These are phyloP conservation scores for Artemisia annua DNA, from an alignment of 129 eudicot genomes.

Conservation along the genomic window DNA sequence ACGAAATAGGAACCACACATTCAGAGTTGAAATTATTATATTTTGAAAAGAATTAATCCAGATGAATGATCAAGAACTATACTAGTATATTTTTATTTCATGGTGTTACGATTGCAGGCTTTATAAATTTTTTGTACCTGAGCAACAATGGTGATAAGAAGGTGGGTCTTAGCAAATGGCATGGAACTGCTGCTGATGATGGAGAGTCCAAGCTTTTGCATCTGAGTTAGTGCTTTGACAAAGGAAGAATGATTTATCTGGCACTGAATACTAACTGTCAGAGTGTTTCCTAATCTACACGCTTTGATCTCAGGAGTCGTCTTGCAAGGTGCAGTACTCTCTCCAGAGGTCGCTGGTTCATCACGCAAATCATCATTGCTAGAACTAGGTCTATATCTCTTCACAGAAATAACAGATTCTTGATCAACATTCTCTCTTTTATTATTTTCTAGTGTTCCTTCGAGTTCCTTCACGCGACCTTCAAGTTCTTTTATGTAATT, in stretches of 20 bases:
- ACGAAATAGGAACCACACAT: neutral
- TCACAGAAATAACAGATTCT: conserved; percentile 34
- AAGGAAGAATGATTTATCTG: conserved; percentile 31
- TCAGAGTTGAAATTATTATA: neutral
- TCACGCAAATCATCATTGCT: no score
- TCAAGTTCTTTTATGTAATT: conserved; percentile 51
- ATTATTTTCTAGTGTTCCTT: conserved; percentile 25
- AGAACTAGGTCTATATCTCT: conserved; percentile 24
- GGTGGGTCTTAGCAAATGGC: conserved; percentile 36
- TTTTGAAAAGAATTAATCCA: no score
- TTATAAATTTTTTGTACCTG: conserved; percentile 39
- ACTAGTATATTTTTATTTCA: neutral
- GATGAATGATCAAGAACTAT: no score
- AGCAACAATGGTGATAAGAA: conserved; percentile 49
- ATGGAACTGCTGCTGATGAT: conserved; percentile 38
- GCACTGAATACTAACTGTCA: conserved; percentile 46
- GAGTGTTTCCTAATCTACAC: conserved; percentile 28
- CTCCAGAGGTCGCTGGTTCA: neutral
- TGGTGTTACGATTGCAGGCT: neutral
- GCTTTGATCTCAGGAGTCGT: conserved; percentile 36
- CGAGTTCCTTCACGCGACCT: conserved; percentile 36
- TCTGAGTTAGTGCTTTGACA: conserved; percentile 33
- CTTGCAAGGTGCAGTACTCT: neutral
- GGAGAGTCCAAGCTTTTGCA: conserved; percentile 43
- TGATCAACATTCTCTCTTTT: conserved; percentile 19